phyloP scores from a whole-genome alignment of 495 filamentous ascomycete species.

The Aspergillus ostianus region DNA sequence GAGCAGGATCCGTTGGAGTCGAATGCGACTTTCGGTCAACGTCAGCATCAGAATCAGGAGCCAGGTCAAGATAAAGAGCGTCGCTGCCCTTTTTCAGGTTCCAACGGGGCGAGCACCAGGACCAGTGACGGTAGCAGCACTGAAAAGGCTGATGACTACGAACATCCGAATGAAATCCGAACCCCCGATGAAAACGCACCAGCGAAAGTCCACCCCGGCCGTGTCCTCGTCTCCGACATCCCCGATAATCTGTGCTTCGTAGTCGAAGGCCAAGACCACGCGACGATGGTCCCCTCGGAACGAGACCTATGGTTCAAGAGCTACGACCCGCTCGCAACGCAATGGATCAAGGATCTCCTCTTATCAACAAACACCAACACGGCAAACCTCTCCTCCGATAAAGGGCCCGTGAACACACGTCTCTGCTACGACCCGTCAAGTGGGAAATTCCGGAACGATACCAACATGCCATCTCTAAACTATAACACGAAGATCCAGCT shows the following conservation, averaged over 20 bases:
- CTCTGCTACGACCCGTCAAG: constrained; percentile 17
- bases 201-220: constrained; percentile 12
- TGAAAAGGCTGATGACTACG: too few species aligned
- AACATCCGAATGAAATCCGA: too few species aligned
- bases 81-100: too few species aligned
- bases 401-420: constrained; percentile 16
- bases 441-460: constrained; percentile 6
- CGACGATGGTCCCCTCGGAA: constrained; percentile 15
- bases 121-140: too few species aligned
- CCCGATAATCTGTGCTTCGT: constrained; percentile 33
- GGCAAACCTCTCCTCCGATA: constrained; percentile 4
- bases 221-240: constrained; percentile 17
- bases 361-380: constrained; percentile 10
- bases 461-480: constrained; percentile 10
- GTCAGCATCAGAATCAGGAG: too few species aligned
- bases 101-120: too few species aligned
- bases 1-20: too few species aligned
- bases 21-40: too few species aligned
- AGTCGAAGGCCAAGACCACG: constrained; percentile 31
- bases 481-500: constrained; percentile 28
- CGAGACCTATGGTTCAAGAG: constrained; percentile 22
- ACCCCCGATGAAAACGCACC: too few species aligned
- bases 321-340: constrained; percentile 18
- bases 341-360: constrained; percentile 27
- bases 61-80: too few species aligned